Conservation (phyloP, 768 basidiomycete genomes). For the Phylloporus scabripes region DNA sequence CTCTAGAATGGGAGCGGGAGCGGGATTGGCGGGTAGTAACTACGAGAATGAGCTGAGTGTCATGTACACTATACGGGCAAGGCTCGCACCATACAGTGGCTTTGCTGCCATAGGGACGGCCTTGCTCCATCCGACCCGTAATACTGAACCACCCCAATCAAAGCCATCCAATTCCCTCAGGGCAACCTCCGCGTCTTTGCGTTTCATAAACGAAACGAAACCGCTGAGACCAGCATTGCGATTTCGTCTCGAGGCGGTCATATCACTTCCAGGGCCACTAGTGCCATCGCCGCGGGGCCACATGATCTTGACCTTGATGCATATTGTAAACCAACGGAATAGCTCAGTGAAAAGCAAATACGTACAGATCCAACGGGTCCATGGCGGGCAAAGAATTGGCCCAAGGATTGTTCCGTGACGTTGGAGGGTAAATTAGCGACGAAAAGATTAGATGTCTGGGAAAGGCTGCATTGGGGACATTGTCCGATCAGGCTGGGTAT, state of each 20-base stretch:
- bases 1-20: conserved; percentile 33
- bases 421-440: conserved; percentile 88
- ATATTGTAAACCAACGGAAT: neutral
- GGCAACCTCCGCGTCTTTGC: conserved; percentile 85
- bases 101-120: conserved; percentile 81
- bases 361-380: conserved; percentile 91
- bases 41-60: conserved; percentile 2
- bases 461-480: conserved; percentile 1
- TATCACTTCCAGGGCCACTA: conserved; percentile 65
- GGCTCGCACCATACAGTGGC: conserved; percentile 67
- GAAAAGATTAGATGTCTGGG: conserved; percentile 89
- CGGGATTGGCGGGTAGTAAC: conserved; percentile 25
- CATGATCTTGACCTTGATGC: conserved; percentile 88
- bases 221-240: conserved; percentile 83
- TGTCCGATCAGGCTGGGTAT: neutral
- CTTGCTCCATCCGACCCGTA: conserved; percentile 96
- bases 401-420: conserved; percentile 81
- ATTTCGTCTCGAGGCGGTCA: conserved; percentile 62
- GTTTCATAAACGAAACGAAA: conserved; percentile 95
- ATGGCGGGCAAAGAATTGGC: conserved; percentile 83
- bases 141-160: conserved; percentile 87
- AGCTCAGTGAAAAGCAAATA: conserved; percentile 6
- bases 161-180: conserved; percentile 87
- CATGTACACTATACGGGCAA: neutral
- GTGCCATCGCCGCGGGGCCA: conserved; percentile 88